Conservation (phyloP, 352 stramenopile species). For the Aphanomyces stellatus region DNA sequence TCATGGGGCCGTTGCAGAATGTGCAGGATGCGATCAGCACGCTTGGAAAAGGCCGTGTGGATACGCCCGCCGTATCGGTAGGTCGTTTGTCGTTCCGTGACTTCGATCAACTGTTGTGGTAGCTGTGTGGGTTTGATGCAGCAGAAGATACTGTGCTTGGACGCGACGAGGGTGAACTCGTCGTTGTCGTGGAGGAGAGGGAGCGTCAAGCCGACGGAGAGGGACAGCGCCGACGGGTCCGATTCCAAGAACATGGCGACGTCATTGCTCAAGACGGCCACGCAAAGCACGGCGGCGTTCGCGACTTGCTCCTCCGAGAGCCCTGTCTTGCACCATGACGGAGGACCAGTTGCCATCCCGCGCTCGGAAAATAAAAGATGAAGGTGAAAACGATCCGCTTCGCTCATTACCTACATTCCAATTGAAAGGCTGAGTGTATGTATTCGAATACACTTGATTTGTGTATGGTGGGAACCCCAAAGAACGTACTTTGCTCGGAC, state of each 20-base stretch:
- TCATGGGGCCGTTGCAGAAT: conserved; percentile 1
- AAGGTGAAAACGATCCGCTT: no score
- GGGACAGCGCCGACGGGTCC: conserved; percentile 54
- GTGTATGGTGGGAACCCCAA: no score
- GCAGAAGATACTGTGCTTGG: conserved; percentile 47
- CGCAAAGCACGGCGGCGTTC: conserved; percentile 58
- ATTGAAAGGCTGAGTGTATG: no score
- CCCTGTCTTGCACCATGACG: not conserved
- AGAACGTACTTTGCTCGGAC: no score
- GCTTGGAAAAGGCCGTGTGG: conserved; percentile 70
- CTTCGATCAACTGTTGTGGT: conserved; percentile 52
- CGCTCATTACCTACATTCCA: no score
- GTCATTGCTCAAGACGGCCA: conserved; percentile 30
- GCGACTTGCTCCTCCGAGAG: not conserved
- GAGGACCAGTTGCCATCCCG: not conserved
- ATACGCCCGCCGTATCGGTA: conserved; percentile 68
- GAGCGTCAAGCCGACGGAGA: conserved; percentile 46
- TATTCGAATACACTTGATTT: no score
- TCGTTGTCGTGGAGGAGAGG: conserved; percentile 30
- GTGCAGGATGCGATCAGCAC: conserved; percentile 36
- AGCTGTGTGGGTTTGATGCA: conserved; percentile 50
- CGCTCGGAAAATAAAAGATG: no score
- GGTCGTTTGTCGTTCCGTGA: conserved; percentile 56
- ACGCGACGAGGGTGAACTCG: conserved; percentile 60
- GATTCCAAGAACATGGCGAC: conserved; percentile 26